Evolutionary conservation across 139 green algal genomes (phyloP), one percentile per base, ranked within the genome.

Genomic region (Micromonas commoda): DNA sequence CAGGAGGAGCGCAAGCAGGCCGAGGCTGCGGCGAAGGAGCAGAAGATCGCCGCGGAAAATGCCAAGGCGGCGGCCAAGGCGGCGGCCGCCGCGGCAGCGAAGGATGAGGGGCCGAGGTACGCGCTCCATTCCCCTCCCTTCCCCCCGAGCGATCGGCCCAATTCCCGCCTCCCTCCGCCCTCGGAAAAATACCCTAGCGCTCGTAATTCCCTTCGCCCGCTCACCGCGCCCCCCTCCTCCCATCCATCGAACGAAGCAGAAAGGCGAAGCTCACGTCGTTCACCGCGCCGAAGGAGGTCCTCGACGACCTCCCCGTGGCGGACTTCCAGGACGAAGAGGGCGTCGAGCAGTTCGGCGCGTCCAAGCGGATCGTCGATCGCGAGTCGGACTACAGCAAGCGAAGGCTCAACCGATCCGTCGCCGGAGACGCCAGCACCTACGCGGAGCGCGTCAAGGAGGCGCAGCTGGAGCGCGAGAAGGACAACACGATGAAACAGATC

Each of bases 291-390:
- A 68, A 68, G 72, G 33, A 68, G 20, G 20, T 68, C 32, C 2
- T 69, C 0, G 26, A 69, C 23, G 72, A 70, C n/a, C 28, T 61
- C 57, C 53, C 51, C 20, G 2, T 31, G 2, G 45, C 33, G 2
- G 51, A 31, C 38, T 39, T n/a, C 16, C 6, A 54, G 13, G 71
- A 68, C n/a, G 72, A 78, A 51, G 72, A 70, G 9, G 45, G 69
- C 20, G 72, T 23, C 19, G 68, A 70, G 37, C 26, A 75, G 20
- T 78, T 78, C 24, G 54, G 57, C 2, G 33, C 2, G 1, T 78
- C 57, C 31, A 78, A 78, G 52, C 68, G 61, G 51, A 69, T 78
- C 28, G 33, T 53, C 1, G 72, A 78, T 78, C 72, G 72, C n/a
- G 72, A 78, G 29, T 53, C 21, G 21, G 72, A 69, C 1, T 78